phyloP scores from a whole-genome alignment of 2,329 filamentous ascomycete genomes.

The Clonostachys rosea region DNA sequence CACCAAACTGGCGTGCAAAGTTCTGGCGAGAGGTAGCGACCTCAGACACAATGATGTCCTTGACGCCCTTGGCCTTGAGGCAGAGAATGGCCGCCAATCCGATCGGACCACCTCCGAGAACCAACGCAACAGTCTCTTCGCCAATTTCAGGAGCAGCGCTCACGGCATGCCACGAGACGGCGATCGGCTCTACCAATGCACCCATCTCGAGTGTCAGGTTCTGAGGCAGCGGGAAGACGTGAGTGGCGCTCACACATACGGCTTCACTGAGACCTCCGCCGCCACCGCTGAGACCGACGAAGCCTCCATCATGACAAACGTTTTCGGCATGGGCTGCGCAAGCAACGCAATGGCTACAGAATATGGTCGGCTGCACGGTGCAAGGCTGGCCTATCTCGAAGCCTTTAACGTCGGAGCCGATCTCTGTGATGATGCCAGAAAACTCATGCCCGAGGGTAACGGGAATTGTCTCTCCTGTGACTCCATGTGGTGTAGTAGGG shows the following conservation, averaged over 20 bases:
- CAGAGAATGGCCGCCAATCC: conserved; percentile 55
- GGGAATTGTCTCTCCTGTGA: conserved; percentile 50
- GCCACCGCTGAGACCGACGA: conserved; percentile 29
- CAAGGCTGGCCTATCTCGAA: conserved; percentile 49
- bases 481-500: conserved; percentile 39
- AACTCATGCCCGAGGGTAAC: conserved; percentile 61
- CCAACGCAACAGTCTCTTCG: conserved; percentile 39
- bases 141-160: conserved; percentile 14
- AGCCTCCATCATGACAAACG: conserved; percentile 35
- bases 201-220: conserved; percentile 45
- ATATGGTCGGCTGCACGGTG: conserved; percentile 52
- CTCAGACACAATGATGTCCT: conserved; percentile 54
- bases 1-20: conserved; percentile 49
- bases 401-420: conserved; percentile 38
- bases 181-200: conserved; percentile 58
- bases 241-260: conserved; percentile 39
- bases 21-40: conserved; percentile 42
- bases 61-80: conserved; percentile 45
- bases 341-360: conserved; percentile 46
- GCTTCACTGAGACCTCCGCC: conserved; percentile 49
- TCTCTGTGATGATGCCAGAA: conserved; percentile 51
- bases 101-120: conserved; percentile 60
- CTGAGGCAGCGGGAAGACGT: conserved; percentile 41
- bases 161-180: conserved; percentile 61
- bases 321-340: conserved; percentile 36